These are phyloP conservation scores for Trichocomaceae sp. DNA, from an alignment of 2,329 filamentous ascomycete species.

Conservation along the genomic window DNA sequence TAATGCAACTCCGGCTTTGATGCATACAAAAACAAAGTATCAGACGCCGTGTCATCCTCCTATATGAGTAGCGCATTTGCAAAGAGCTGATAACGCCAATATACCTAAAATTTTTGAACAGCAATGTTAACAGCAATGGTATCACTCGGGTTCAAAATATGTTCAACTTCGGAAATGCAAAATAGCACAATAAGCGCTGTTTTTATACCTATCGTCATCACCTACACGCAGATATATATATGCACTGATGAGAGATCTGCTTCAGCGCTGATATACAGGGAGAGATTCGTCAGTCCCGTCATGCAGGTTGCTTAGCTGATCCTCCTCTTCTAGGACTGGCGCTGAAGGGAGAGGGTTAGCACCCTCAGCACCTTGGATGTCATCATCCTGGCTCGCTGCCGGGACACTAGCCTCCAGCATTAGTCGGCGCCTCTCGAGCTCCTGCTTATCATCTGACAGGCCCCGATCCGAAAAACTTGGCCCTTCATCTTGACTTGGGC, in stretches of 20 bases:
- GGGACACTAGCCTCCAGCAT: constrained; percentile 60
- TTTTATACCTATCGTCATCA: not conserved
- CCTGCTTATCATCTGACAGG: constrained; percentile 66
- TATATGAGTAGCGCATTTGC: not conserved
- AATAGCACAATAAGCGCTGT: constrained; percentile 4
- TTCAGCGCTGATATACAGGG: constrained; percentile 40
- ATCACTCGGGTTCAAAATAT: constrained; percentile 8
- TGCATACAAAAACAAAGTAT: constrained; percentile 1
- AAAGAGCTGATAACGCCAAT: not conserved
- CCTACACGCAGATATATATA: not conserved
- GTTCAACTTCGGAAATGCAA: not conserved
- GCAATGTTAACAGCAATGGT: constrained; percentile 7
- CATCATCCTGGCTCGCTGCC: constrained; percentile 19
- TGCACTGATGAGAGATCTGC: not conserved
- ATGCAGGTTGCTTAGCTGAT: constrained; percentile 37
- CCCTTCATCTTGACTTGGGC: constrained; percentile 36
- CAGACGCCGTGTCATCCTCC: not conserved
- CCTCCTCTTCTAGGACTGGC: constrained; percentile 52
- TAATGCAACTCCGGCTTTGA: constrained; percentile 3
- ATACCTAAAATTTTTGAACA: not conserved
- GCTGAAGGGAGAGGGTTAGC: constrained; percentile 44
- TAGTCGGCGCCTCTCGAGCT: constrained; percentile 62
- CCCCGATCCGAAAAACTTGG: constrained; percentile 30
- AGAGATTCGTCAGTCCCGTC: constrained; percentile 35
- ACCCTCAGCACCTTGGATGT: constrained; percentile 1